Conservation (phyloP, 352 stramenopile genomes). For the Aphanomyces astaci region DNA sequence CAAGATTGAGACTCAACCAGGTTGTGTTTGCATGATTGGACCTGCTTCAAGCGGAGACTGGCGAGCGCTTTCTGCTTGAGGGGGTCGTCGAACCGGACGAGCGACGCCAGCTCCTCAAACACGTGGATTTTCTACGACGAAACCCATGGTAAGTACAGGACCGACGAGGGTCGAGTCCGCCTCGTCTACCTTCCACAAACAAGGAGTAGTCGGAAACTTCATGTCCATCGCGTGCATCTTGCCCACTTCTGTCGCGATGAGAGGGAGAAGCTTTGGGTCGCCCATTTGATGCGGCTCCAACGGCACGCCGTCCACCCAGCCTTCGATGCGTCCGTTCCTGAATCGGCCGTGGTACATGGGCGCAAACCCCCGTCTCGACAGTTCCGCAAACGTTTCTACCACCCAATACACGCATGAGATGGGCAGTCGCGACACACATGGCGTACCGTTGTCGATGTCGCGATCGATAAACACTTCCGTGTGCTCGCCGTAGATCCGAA, state of each 20-base stretch:
- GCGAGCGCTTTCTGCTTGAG: conserved; percentile 49
- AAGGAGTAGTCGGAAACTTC: conserved; percentile 40
- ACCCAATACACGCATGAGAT: neutral
- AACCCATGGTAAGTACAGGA: too few relatives aligned
- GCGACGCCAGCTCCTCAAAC: conserved; percentile 66
- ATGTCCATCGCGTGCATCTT: conserved; percentile 86
- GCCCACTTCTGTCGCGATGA: conserved; percentile 84
- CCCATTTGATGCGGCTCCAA: conserved; percentile 87
- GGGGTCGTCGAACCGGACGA: conserved; percentile 49
- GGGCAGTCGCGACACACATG: neutral
- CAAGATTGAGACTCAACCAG: neutral
- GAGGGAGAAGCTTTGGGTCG: conserved; percentile 65
- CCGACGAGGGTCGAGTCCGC: conserved; percentile 9
- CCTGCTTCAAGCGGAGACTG: conserved; percentile 48
- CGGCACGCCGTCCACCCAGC: conserved; percentile 72
- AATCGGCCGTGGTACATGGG: conserved; percentile 87
- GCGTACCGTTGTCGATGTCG: conserved; percentile 84
- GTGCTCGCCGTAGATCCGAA: conserved; percentile 89
- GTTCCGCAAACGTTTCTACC: conserved; percentile 73
- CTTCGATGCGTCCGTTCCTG: conserved; percentile 88
- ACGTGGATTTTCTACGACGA: conserved; percentile 50
- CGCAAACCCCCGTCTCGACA: conserved; percentile 76
- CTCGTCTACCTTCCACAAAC: conserved; percentile 49
- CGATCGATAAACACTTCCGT: conserved; percentile 91
- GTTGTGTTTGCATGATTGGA: neutral